Conservation (phyloP, 257 asterid genomes). For the Dorcoceras hygrometricum region DNA sequence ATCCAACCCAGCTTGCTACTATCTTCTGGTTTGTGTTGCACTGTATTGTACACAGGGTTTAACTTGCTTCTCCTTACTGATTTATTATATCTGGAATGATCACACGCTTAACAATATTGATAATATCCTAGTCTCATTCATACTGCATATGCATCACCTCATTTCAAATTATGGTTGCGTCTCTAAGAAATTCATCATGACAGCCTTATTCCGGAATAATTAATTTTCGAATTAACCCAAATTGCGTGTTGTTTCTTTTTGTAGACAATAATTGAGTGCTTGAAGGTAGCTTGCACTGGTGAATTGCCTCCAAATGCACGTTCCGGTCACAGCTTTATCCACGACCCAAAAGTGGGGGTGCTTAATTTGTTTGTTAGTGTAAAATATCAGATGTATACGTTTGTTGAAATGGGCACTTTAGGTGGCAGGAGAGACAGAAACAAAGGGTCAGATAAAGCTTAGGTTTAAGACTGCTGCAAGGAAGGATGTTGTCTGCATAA, state of each 20-base stretch:
- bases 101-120: not conserved
- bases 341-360: conserved; percentile 82
- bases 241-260: conserved; percentile 7
- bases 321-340: conserved; percentile 93
- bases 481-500: conserved; percentile 97
- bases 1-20: too few species aligned
- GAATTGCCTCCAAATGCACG: conserved; percentile 98
- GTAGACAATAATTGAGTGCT: conserved; percentile 95
- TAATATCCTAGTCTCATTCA: conserved; percentile 4
- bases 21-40: too few species aligned
- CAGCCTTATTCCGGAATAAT: conserved; percentile 12
- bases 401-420: conserved; percentile 28
- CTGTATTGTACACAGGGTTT: not conserved
- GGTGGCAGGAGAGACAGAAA: conserved; percentile 99
- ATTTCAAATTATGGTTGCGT: not conserved
- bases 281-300: conserved; percentile 96
- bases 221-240: not conserved
- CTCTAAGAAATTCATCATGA: not conserved
- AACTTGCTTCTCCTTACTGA: not conserved
- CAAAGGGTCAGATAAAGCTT: conserved; percentile 95
- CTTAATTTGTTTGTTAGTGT: not conserved
- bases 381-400: conserved; percentile 4
- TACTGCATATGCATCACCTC: conserved; percentile 10
- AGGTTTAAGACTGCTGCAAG: conserved; percentile 96
- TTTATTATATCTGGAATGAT: too few species aligned